Conservation (phyloP, 495 filamentous ascomycete species). For the Trichoderma parareesei region DNA sequence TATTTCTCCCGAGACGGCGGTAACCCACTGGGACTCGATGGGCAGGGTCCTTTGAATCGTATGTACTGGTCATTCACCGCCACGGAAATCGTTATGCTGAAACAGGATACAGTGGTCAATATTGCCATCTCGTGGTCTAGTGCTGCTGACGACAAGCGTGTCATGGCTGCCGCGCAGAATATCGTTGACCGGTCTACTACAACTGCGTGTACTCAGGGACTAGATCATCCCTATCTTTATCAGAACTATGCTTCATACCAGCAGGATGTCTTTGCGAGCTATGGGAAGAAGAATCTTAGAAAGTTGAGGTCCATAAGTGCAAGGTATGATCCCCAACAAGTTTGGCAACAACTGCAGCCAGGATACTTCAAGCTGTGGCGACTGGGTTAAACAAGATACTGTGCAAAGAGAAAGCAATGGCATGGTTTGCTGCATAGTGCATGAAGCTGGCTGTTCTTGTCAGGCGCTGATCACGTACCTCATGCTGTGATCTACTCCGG, state of each 20-base stretch:
- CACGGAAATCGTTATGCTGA: background rate
- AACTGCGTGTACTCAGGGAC: slow-evolving; percentile 31
- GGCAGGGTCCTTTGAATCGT: slow-evolving; percentile 12
- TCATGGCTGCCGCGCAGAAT: slow-evolving; percentile 23
- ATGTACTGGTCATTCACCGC: background rate
- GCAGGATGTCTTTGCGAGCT: slow-evolving; percentile 37
- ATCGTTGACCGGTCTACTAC: slow-evolving; percentile 25
- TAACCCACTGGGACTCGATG: slow-evolving; percentile 23
- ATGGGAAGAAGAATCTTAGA: slow-evolving; percentile 30
- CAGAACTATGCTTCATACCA: slow-evolving; percentile 39
- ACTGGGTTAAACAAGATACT: background rate
- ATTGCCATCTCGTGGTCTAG: slow-evolving; percentile 27
- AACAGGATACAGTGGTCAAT: slow-evolving; percentile 19
- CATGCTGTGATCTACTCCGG: no score
- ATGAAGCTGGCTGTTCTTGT: no score
- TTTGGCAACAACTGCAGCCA: slow-evolving; percentile 34
- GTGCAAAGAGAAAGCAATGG: no score
- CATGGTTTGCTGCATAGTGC: no score
- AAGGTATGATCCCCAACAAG: slow-evolving; percentile 35
- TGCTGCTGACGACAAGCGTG: slow-evolving; percentile 24
- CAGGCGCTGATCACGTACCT: no score
- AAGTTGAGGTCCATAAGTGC: slow-evolving; percentile 27
- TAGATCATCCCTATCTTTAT: slow-evolving; percentile 49
- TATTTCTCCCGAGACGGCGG: slow-evolving; percentile 25
- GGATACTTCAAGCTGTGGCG: slow-evolving; percentile 31